Base-by-base conservation (phyloP, 208 protist species). In the Leishmania arabica region DNA sequence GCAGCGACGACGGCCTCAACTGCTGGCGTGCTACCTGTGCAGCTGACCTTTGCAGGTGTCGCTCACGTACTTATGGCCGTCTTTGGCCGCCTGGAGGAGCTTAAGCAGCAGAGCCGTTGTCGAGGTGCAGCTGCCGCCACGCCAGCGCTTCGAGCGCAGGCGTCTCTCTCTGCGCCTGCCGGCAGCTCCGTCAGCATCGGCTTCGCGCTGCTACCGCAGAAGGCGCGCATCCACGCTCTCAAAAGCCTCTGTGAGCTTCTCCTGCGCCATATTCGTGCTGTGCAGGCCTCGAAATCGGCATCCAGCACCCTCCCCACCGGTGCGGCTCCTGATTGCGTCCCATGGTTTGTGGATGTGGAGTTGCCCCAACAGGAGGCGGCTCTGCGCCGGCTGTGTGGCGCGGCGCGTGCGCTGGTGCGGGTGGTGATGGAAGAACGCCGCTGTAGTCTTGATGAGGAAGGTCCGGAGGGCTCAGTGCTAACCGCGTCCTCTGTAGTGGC, bases 351-450 rank as follows among this genome's bases (percentile, higher is more conserved):
- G 9, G 91, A 93, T 56, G 85, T 89, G 37, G 60, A 87, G 17
- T 37, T 86, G 40, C 42, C 58, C 9, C 83, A 93, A 51, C 90
- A 92, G 75, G 82, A 91, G 82, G 78, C 77, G 27, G 37, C 87
- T 64, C 78, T 96, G 74, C 84, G 89, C 19, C 84, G 85, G 0
- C 77, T 95, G 54, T 90, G 87, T 62, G 86, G 87, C n/a, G 87
- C 87, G 4, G 73, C 89, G 0, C 92, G 91, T 17, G 89, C 90
- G 15, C 84, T 97, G 68, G 92, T 97, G 72, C 84, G 90, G 21
- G 89, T 89, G 27, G 91, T 95, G 37, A 95, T 95, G 92, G 83
- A 90, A 79, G 91, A 97, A 75, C 95, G 95, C 68, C 86, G 83
- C 27, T n/a, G 54, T 62, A 95, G 91, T 75, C 71, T 97, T 0